Evolutionary conservation across 2,329 filamentous ascomycete genomes (phyloP), one percentile per base, ranked within the genome.

Genomic region (Teratosphaeria viscida): DNA sequence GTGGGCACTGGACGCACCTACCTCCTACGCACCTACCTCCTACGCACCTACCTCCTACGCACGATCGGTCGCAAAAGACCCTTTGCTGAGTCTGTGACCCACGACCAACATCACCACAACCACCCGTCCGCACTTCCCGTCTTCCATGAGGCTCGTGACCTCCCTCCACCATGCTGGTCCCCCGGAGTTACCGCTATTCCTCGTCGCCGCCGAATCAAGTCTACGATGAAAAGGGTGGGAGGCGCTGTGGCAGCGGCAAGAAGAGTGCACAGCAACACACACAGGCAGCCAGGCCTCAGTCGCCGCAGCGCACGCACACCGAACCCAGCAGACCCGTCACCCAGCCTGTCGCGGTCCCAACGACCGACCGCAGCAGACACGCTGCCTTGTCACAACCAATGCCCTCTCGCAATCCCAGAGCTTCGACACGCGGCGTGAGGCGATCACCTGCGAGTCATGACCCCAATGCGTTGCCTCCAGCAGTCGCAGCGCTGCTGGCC

Each of bases 401-500:
- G 64, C 62, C 61, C 32, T 59, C 54, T 26, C 59, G 54, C 53
- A 60, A 57, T 54, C 60, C 67, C 52, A 65, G 62, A 47, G 43
- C 58, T 26, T 56, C 64, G 8, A n/a, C 23, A 47, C 62, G 55
- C 56, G 60, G 54, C 62, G 39, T 59, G 63, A 47, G 69, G 61
- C 63, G 61, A 37, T 65, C 61, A 55, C 63, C 43, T 29, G 63
- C 64, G 10, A 43, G 58, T 54, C 76, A 78, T 68, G 72, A 73
- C 64, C 73, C 70, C 61, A 76, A 73, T 65, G 76, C 77, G 10
- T 68, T 84, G 5, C 80, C 81, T 16, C 76, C 79, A n/a, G 78
- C 81, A 26, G 78, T 85, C 56, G 81, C 81, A 29, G 81, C 81
- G 10, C 72, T 86, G 59, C 72, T 86, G 37, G 80, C 83, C 59